These are phyloP conservation scores for Hyaloperonospora arabidopsidis DNA, from an alignment of 352 stramenopile genomes.

Conservation along the genomic window DNA sequence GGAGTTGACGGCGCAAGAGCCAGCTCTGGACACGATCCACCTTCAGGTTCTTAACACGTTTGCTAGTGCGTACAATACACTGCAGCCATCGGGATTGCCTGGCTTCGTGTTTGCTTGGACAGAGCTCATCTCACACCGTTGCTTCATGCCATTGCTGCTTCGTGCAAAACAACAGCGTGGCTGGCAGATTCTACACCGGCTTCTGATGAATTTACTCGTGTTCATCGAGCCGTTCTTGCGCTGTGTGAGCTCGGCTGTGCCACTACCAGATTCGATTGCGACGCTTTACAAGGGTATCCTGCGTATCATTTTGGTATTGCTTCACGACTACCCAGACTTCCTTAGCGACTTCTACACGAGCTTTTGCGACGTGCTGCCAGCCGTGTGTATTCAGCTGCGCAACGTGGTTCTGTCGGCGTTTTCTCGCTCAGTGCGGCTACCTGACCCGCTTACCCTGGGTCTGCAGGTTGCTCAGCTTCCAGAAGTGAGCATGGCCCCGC, in stretches of 20 bases:
- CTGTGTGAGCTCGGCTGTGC: conserved; percentile 64
- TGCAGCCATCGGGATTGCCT: conserved; percentile 93
- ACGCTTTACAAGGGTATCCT: conserved; percentile 97
- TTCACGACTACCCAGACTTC: conserved; percentile 99
- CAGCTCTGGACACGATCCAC: conserved; percentile 90
- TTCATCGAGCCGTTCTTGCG: conserved; percentile 96
- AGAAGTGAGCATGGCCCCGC: conserved; percentile 92
- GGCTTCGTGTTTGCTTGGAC: conserved; percentile 98
- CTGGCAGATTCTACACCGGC: conserved; percentile 95
- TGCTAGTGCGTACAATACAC: conserved; percentile 93
- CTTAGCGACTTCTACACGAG: conserved; percentile 96
- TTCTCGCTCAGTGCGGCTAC: conserved; percentile 93
- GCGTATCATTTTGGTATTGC: conserved; percentile 94
- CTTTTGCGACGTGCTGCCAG: conserved; percentile 97
- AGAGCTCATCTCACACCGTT: conserved; percentile 95
- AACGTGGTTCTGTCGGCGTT: conserved; percentile 98
- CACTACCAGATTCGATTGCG: conserved; percentile 87
- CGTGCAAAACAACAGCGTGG: conserved; percentile 90
- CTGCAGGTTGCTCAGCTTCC: conserved; percentile 96
- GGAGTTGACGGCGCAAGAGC: conserved; percentile 93
- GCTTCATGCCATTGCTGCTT: conserved; percentile 97
- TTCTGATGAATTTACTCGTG: conserved; percentile 96
- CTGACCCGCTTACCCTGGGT: conserved; percentile 96
- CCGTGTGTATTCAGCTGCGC: conserved; percentile 95
- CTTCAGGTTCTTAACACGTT: conserved; percentile 95